Evolutionary conservation across 495 filamentous ascomycete genomes (phyloP), one percentile per base, ranked within the genome.

Genomic region (Xylaria bambusicola): DNA sequence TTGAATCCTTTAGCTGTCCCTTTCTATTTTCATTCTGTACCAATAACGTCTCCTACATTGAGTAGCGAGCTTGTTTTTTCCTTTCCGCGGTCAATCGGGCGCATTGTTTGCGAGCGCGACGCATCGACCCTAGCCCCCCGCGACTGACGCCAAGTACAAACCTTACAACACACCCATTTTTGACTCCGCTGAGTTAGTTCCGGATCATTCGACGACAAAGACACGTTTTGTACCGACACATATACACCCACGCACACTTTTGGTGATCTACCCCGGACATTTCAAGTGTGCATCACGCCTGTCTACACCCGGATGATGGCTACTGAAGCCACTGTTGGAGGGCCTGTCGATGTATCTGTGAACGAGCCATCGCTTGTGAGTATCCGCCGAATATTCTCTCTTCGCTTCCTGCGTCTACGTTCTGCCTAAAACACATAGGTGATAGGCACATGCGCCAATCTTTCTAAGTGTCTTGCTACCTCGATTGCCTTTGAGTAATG

Each of bases 251-350:
- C 24, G 15, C 53, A 33, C 55, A 52, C 59, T n/a, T 46, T 42
- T 41, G n/a, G 29, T 44, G 58, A 51, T 46, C 52, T 36, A 42
- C 41, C 53, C 51, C 54, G 47, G 29, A 61, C 54, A 49, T 33
- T 60, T 54, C 61, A 33, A 61, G 12, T 63, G 60, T 55, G 55
- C 33, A 62, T 60, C 50, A 62, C 58, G 62, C 61, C 54, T 50
- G 61, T 64, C 66, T 63, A 62, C 60, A 69, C 67, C 65, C 68
- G 69, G 75, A 84, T 81, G 77, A 84, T 84, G 82, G 82, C 82
- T 73, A 79, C 80, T 73, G 80, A 80, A 76, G 79, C 75, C 75
- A 75, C 74, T 65, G 66, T 74, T 61, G 72, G 75, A 62, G 76
- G 70, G 72, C 71, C 81, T 71, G 77, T 75, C 73, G 78, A 81